A percentile compares a stretch with the other conserved stretches of the same genome.
These are phyloP conservation scores for Clarkia xantiana DNA, from an alignment of 345 rosid genomes.

Conservation along the genomic window DNA sequence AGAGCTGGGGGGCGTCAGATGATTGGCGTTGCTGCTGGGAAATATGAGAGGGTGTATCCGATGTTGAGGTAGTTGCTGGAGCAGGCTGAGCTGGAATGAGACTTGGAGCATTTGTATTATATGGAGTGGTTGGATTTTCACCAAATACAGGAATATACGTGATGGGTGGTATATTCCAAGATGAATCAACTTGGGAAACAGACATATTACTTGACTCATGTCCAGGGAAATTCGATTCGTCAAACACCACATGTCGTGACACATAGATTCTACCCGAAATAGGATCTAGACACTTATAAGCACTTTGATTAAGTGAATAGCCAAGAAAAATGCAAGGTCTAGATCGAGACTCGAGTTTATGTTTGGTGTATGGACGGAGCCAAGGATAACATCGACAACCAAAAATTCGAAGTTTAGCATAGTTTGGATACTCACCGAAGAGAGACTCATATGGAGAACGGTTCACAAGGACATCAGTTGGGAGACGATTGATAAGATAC, in stretches of 20 bases:
- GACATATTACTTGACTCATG: no score
- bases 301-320: not conserved
- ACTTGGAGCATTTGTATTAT: no score
- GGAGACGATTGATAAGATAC: constrained; percentile 1
- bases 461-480: not conserved
- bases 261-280: not conserved
- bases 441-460: not conserved
- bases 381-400: not conserved
- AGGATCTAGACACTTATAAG: not conserved
- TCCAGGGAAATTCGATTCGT: not conserved
- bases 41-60: no score
- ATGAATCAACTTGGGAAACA: no score
- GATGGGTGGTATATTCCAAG: no score
- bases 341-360: not conserved
- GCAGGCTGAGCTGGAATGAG: no score
- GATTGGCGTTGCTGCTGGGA: no score
- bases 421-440: not conserved
- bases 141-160: no score
- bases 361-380: not conserved
- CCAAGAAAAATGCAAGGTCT: not conserved
- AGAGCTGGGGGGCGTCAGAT: no score
- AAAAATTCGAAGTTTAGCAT: not conserved
- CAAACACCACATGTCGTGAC: not conserved
- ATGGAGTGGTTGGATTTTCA: no score
- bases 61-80: no score